A percentile compares a stretch with the other conserved stretches of the same genome.
Evolutionary conservation across 2,329 filamentous ascomycete species (phyloP).

Genomic region (Neurospora sp.): DNA sequence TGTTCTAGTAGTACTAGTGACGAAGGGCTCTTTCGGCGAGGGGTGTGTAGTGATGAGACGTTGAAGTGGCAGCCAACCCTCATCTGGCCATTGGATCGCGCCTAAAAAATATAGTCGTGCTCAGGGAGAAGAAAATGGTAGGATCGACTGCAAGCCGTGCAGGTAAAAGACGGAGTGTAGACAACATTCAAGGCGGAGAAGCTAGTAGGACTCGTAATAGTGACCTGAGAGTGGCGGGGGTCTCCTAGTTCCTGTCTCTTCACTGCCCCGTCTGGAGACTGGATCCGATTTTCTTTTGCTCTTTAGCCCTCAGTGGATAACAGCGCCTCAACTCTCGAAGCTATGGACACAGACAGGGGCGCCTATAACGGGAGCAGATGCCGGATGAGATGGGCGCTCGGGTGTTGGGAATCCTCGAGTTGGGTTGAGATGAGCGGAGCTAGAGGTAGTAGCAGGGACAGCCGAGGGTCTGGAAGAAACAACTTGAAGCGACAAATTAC

Average conservation of each 20-base stretch:
- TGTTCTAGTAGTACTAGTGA: constrained; percentile 23
- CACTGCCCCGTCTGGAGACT: constrained; percentile 9
- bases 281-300: constrained; percentile 9
- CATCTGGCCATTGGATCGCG: constrained; percentile 33
- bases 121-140: constrained; percentile 18
- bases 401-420: constrained; percentile 2
- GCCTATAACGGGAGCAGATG: constrained; percentile 4
- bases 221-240: constrained; percentile 15
- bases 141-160: constrained; percentile 16
- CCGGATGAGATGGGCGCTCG: constrained; percentile 4
- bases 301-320: neutral
- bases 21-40: constrained; percentile 23
- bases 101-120: constrained; percentile 20
- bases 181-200: constrained; percentile 15
- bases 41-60: constrained; percentile 33
- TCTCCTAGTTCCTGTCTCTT: constrained; percentile 15
- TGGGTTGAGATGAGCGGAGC: neutral
- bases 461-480: constrained; percentile 5
- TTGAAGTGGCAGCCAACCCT: constrained; percentile 33
- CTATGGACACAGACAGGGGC: neutral
- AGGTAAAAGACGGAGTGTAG: constrained; percentile 9
- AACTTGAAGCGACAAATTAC: constrained; percentile 16
- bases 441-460: constrained; percentile 7
- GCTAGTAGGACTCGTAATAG: constrained; percentile 11
- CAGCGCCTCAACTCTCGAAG: constrained; percentile 1